Evolutionary conservation across 805 yeast species (phyloP).

Genomic region (Candida wancherniae): DNA sequence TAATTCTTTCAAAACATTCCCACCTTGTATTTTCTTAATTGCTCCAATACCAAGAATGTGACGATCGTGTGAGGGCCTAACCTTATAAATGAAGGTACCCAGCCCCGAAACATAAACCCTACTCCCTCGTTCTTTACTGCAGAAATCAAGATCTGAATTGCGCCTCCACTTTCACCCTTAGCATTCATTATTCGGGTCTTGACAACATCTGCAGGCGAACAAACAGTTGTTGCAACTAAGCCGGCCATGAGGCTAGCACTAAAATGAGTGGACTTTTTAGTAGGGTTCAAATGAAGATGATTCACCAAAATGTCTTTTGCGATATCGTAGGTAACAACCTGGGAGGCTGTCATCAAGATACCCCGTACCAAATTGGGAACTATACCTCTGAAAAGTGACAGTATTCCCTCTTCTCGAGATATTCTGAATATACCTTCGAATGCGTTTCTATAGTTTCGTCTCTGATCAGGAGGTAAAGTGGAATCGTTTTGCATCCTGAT

Average conservation of each 20-base stretch:
- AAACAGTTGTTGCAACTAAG: conserved; percentile 82
- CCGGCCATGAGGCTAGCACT: conserved; percentile 78
- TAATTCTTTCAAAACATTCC: conserved; percentile 40
- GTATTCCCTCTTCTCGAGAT: conserved; percentile 52
- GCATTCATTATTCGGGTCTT: conserved; percentile 85
- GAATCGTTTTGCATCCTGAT: conserved; percentile 90
- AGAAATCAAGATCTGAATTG: conserved; percentile 43
- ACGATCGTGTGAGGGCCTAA: conserved; percentile 78
- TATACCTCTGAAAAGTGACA: conserved; percentile 65
- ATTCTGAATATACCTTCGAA: conserved; percentile 68
- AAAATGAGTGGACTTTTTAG: conserved; percentile 68
- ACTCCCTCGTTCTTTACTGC: conserved; percentile 70
- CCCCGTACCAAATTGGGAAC: conserved; percentile 78
- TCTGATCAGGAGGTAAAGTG: conserved; percentile 54
- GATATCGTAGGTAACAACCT: conserved; percentile 81
- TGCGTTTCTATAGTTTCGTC: conserved; percentile 75
- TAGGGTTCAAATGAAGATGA: conserved; percentile 47
- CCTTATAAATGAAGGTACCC: conserved; percentile 84
- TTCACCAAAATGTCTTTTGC: conserved; percentile 59
- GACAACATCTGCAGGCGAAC: conserved; percentile 89
- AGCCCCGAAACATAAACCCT: conserved; percentile 81
- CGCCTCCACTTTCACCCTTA: conserved; percentile 40
- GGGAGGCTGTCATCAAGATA: conserved; percentile 84
- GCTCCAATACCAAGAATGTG: conserved; percentile 65
- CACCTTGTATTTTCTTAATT: conserved; percentile 49